Conservation (phyloP, 495 filamentous ascomycete genomes). For the Copromyces sp. region DNA sequence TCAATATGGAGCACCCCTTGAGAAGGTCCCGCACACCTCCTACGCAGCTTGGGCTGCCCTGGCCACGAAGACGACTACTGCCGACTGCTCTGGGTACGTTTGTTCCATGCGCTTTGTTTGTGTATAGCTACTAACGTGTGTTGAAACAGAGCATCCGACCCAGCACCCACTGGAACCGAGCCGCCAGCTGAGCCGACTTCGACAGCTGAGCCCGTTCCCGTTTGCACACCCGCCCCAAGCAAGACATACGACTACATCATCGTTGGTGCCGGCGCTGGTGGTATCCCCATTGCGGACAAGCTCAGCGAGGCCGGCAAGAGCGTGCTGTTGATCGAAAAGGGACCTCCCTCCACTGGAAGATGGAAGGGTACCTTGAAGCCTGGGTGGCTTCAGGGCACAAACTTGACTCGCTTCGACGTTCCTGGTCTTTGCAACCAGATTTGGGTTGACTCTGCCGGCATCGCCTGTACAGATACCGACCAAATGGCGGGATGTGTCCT, state of each 20-base stretch:
- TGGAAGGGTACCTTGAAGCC: slow-evolving; percentile 50
- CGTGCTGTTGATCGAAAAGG: slow-evolving; percentile 56
- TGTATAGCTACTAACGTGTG: neutral
- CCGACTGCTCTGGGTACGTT: slow-evolving; percentile 30
- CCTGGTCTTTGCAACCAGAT: slow-evolving; percentile 65
- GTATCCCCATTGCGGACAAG: slow-evolving; percentile 53
- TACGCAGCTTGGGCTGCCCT: slow-evolving; percentile 42
- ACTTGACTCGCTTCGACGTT: slow-evolving; percentile 64
- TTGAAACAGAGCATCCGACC: slow-evolving; percentile 3
- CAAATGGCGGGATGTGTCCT: slow-evolving; percentile 69
- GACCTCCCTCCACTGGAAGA: slow-evolving; percentile 47
- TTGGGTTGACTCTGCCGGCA: slow-evolving; percentile 49
- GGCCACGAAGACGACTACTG: slow-evolving; percentile 25
- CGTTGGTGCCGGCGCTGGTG: slow-evolving; percentile 53
- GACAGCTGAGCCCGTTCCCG: neutral
- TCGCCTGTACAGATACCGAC: slow-evolving; percentile 56
- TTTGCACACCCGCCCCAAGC: slow-evolving; percentile 32
- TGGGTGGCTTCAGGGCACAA: slow-evolving; percentile 51
- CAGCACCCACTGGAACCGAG: slow-evolving; percentile 1
- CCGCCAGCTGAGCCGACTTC: slow-evolving; percentile 4
- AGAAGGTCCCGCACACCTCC: slow-evolving; percentile 30
- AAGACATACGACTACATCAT: slow-evolving; percentile 57
- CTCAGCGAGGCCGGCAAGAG: slow-evolving; percentile 50
- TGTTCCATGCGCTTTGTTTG: neutral
- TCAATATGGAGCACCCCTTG: slow-evolving; percentile 33